These are phyloP conservation scores for Citrus inodora DNA, from an alignment of 345 rosid genomes.

Conservation along the genomic window DNA sequence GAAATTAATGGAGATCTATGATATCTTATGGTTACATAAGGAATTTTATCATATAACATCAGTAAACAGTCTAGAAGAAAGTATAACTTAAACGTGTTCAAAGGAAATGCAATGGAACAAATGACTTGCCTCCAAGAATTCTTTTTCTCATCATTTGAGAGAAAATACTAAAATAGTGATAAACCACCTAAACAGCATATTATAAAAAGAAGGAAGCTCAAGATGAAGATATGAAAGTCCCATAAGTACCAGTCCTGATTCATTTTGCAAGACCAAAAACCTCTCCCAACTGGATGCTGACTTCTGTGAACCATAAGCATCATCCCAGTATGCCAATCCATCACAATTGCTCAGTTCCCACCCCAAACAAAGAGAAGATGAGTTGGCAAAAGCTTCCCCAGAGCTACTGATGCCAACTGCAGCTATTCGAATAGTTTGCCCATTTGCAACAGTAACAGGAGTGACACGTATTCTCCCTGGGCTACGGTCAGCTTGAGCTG, in stretches of 20 bases:
- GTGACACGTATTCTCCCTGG: conserved; percentile 49
- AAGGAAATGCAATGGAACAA: not conserved
- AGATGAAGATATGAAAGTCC: conserved; percentile 6
- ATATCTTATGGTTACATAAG: not conserved
- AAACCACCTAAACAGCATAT: not conserved
- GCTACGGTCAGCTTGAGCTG: conserved; percentile 54
- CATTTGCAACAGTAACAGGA: conserved; percentile 86
- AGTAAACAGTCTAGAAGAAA: not conserved
- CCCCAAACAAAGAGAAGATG: conserved; percentile 73
- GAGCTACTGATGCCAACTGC: conserved; percentile 63
- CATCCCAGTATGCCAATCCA: conserved; percentile 69
- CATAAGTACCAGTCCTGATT: conserved; percentile 68
- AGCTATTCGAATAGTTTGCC: conserved; percentile 72
- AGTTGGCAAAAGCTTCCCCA: conserved; percentile 86
- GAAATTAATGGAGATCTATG: not conserved
- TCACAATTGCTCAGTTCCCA: conserved; percentile 82
- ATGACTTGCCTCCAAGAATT: not conserved
- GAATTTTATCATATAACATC: not conserved
- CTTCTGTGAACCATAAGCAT: conserved; percentile 43
- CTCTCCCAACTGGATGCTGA: conserved; percentile 78
- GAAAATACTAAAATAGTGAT: not conserved
- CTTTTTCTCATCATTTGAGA: not conserved
- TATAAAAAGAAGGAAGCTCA: not conserved
- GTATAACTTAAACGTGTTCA: not conserved
- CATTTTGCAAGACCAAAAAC: conserved; percentile 68